These are phyloP conservation scores for Amauroascus niger DNA, from an alignment of 2,329 filamentous ascomycete species.

Conservation along the genomic window DNA sequence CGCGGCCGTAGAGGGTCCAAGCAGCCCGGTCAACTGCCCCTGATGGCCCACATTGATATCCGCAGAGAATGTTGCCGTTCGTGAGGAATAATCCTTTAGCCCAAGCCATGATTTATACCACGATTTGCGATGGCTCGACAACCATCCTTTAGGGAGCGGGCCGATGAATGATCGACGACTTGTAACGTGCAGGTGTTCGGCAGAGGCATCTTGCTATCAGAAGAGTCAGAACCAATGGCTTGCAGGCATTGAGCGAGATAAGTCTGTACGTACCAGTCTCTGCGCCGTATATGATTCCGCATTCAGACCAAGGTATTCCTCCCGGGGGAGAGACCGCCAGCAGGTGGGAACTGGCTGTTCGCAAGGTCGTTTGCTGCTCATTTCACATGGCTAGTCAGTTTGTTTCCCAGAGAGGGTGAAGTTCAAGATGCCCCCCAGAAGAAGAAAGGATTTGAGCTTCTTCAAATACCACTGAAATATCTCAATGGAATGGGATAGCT, in stretches of 20 bases:
- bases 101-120: slow-evolving; percentile 48
- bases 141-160: slow-evolving; percentile 56
- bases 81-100: slow-evolving; percentile 40
- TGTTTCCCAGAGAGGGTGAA: background rate
- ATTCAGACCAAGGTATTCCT: slow-evolving; percentile 33
- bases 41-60: slow-evolving; percentile 36
- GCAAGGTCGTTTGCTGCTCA: slow-evolving; percentile 10
- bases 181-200: slow-evolving; percentile 53
- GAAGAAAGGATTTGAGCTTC: no score
- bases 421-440: background rate
- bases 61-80: slow-evolving; percentile 44
- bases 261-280: slow-evolving; percentile 39
- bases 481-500: no score
- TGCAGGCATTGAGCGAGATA: background rate
- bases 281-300: slow-evolving; percentile 46
- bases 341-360: slow-evolving; percentile 14
- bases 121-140: slow-evolving; percentile 52
- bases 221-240: slow-evolving; percentile 15
- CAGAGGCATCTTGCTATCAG: slow-evolving; percentile 49
- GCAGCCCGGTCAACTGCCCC: slow-evolving; percentile 23
- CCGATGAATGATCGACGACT: slow-evolving; percentile 55
- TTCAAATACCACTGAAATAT: no score
- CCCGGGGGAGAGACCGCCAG: slow-evolving; percentile 9
- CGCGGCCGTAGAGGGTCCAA: slow-evolving; percentile 23
- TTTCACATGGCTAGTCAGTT: slow-evolving; percentile 12